phyloP scores from a whole-genome alignment of 2,329 filamentous ascomycete species.

The Ophiostoma triangulosporum region DNA sequence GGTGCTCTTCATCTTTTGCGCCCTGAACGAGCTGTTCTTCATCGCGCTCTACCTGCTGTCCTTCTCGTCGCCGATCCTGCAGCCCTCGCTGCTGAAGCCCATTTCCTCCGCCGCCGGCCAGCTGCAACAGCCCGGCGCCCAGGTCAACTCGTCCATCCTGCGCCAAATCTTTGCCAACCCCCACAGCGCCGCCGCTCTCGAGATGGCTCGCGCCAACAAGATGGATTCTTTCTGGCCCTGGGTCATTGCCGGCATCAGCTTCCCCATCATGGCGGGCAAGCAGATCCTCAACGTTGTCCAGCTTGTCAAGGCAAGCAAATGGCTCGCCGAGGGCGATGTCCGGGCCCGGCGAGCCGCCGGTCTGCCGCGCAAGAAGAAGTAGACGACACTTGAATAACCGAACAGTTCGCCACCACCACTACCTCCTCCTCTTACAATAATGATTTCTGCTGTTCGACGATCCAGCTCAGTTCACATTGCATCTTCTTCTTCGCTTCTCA shows the following conservation, averaged over 20 bases:
- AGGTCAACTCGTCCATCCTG: slow-evolving; percentile 56
- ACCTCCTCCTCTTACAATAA: neutral
- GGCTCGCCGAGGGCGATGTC: slow-evolving; percentile 84
- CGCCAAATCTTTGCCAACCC: slow-evolving; percentile 73
- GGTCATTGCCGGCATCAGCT: slow-evolving; percentile 68
- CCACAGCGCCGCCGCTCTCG: slow-evolving; percentile 83
- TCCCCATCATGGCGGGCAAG: slow-evolving; percentile 81
- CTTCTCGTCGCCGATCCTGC: slow-evolving; percentile 82
- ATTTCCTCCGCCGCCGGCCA: slow-evolving; percentile 36
- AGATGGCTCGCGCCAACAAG: slow-evolving; percentile 89
- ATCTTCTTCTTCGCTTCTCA: neutral
- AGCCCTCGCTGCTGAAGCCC: slow-evolving; percentile 64
- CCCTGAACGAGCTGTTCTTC: slow-evolving; percentile 91
- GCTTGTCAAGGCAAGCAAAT: slow-evolving; percentile 81
- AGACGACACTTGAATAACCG: slow-evolving; percentile 12
- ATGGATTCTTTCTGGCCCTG: slow-evolving; percentile 49
- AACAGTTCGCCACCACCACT: neutral
- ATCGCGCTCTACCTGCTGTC: slow-evolving; percentile 95
- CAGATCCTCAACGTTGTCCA: slow-evolving; percentile 91
- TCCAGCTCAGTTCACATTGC: too few relatives aligned
- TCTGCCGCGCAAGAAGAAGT: slow-evolving; percentile 32
- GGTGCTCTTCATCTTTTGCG: slow-evolving; percentile 83
- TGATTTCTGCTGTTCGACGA: neutral
- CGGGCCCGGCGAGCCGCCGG: slow-evolving; percentile 45
- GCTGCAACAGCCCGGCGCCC: slow-evolving; percentile 47